Evolutionary conservation across 1,284 basidiomycete genomes (phyloP), one percentile per base, ranked within the genome.

Genomic region (Laetiporus sulphureus): DNA sequence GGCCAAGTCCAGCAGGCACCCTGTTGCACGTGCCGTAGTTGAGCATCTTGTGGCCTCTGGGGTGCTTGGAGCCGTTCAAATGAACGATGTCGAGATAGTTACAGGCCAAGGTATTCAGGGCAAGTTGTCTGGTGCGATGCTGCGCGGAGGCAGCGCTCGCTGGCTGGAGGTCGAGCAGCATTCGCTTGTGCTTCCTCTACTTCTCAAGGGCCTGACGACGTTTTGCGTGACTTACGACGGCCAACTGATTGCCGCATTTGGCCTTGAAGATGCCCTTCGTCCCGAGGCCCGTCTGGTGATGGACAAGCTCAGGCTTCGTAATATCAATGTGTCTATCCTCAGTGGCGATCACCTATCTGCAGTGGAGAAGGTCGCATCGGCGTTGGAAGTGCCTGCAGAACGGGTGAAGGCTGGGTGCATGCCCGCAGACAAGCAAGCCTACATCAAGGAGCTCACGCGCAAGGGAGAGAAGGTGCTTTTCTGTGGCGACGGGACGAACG

Each of bases 281-380:
- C 61, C 67, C 0, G 71, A 72, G 45, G 63, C 77, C 0, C 37
- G 42, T 1, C 51, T 55, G 6, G 62, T 74, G 8, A 57, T 80
- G 10, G 42, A 54, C 5, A 46, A 53, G 8, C 68, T 80, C 22
- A 47, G 54, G 16, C 41, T 49, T 15, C 60, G 60, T 10, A 65
- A 67, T 11, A 64, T 69, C 38, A 55, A 63, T 6, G 60, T 73
- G 16, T 70, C 67, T 45, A 71, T 81, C 53, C 63, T 77, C 35
- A 72, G 71, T 38, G 78, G 77, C 0, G 77, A 83, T 59, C 67
- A 75, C 39, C 58, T 64, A 23, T 57, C 64, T 30, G 75, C 77
- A 19, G 79, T 75, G 0, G 60, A 62, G 11, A 65, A 65, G 3
- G 67, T 79, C 42, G 75, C 73, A 1, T 45, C 55, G 32, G 51